Evolutionary conservation across 2,329 filamentous ascomycete genomes (phyloP).

Genomic region (Akanthomyces muscarius): DNA sequence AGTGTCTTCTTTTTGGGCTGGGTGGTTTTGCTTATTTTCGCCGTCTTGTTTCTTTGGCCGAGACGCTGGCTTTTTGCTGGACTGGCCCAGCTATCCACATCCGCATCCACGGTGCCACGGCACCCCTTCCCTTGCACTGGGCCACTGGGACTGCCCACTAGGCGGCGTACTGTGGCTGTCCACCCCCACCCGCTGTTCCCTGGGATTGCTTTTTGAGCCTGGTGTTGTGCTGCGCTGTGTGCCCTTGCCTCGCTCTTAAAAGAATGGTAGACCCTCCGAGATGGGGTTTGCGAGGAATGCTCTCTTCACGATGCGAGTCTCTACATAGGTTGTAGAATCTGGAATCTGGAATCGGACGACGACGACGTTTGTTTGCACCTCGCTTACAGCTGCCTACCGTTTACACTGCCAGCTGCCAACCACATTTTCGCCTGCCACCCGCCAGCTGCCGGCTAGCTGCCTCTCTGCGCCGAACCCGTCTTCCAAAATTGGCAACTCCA

Average conservation of each 20-base stretch:
- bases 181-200: conserved; percentile 7
- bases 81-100: not conserved
- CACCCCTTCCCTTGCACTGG: not conserved
- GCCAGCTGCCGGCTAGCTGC: conserved; percentile 3
- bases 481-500: conserved; percentile 16
- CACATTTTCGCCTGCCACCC: not conserved
- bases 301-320: conserved; percentile 13
- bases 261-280: conserved; percentile 17
- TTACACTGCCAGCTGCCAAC: conserved; percentile 2
- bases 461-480: not conserved
- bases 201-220: conserved; percentile 17
- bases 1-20: conserved; percentile 13
- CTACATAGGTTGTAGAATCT: conserved; percentile 8
- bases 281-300: conserved; percentile 5
- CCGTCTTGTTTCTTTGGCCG: conserved; percentile 14
- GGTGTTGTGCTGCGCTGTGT: not conserved
- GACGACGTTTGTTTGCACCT: not conserved
- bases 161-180: conserved; percentile 10
- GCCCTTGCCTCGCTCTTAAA: conserved; percentile 18
- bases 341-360: not conserved
- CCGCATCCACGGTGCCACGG: not conserved
- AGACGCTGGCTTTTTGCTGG: conserved; percentile 7
- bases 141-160: not conserved
- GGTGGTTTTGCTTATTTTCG: conserved; percentile 14
- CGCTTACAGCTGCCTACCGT: not conserved